These are phyloP conservation scores for Aspergillus olivimuriae DNA, from an alignment of 495 filamentous ascomycete species.

Conservation along the genomic window DNA sequence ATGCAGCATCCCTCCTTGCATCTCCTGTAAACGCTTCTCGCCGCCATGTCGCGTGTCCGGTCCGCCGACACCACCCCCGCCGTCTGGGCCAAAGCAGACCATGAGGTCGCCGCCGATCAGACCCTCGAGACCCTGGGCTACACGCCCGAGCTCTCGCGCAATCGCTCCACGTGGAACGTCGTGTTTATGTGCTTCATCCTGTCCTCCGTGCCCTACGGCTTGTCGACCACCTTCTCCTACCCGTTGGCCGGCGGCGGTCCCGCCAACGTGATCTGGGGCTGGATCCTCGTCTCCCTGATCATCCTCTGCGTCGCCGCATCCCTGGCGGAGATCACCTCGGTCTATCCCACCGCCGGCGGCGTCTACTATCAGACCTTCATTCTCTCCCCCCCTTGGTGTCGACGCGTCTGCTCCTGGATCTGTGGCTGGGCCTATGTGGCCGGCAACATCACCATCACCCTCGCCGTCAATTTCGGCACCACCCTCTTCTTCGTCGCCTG, in stretches of 20 bases:
- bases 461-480: conserved; percentile 29
- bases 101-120: conserved; percentile 13
- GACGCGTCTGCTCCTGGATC: conserved; percentile 54
- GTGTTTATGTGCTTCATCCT: conserved; percentile 38
- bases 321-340: conserved; percentile 59
- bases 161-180: conserved; percentile 39
- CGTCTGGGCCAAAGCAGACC: too few species aligned
- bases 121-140: conserved; percentile 42
- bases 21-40: too few species aligned
- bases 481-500: conserved; percentile 19
- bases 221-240: conserved; percentile 55
- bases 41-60: too few species aligned
- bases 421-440: conserved; percentile 64
- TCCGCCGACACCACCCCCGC: too few species aligned
- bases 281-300: conserved; percentile 55
- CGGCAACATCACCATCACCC: conserved; percentile 51
- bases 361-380: conserved; percentile 65
- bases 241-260: conserved; percentile 51
- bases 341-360: conserved; percentile 55
- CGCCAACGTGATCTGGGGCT: conserved; percentile 55
- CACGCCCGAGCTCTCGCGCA: conserved; percentile 47
- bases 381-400: conserved; percentile 41
- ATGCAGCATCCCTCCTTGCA: too few species aligned
- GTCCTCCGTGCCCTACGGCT: conserved; percentile 49
- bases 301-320: conserved; percentile 58